A percentile compares a stretch with the other conserved stretches of the same genome.
Evolutionary conservation across 1,284 basidiomycete genomes (phyloP).

Genomic region (Xerocomus minutiporus): DNA sequence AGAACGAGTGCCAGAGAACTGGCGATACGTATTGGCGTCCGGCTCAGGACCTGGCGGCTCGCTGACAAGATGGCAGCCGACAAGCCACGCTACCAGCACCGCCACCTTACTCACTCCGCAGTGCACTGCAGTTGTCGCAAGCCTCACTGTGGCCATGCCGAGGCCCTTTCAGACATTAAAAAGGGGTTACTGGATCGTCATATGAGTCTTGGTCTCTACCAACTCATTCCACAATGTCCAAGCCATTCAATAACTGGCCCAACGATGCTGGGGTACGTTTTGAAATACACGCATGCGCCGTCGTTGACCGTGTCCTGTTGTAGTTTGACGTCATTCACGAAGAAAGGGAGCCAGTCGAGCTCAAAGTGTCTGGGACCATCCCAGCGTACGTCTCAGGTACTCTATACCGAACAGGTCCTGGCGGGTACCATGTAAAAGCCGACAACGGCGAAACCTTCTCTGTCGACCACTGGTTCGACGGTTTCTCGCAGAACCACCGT

Average conservation of each 20-base stretch:
- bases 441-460: slow-evolving; percentile 18
- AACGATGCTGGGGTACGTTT: slow-evolving; percentile 27
- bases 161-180: neutral
- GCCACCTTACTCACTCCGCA: too few relatives aligned
- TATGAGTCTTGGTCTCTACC: neutral
- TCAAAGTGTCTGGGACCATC: slow-evolving; percentile 26
- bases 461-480: slow-evolving; percentile 31
- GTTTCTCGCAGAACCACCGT: slow-evolving; percentile 32
- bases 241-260: slow-evolving; percentile 30
- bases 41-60: too few relatives aligned
- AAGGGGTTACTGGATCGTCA: neutral
- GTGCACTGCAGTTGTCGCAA: too few relatives aligned
- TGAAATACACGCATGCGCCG: neutral
- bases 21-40: too few relatives aligned
- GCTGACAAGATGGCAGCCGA: too few relatives aligned
- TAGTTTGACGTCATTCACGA: slow-evolving; percentile 32
- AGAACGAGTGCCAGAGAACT: too few relatives aligned
- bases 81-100: too few relatives aligned
- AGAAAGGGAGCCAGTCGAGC: slow-evolving; percentile 27
- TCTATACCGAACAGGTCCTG: slow-evolving; percentile 29
- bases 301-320: slow-evolving; percentile 2
- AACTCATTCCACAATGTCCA: slow-evolving; percentile 11
- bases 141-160: too few relatives aligned
- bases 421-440: slow-evolving; percentile 22
- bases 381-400: slow-evolving; percentile 31